These are phyloP conservation scores for Phytophthora foliorum DNA, from an alignment of 352 stramenopile species.

Conservation along the genomic window DNA sequence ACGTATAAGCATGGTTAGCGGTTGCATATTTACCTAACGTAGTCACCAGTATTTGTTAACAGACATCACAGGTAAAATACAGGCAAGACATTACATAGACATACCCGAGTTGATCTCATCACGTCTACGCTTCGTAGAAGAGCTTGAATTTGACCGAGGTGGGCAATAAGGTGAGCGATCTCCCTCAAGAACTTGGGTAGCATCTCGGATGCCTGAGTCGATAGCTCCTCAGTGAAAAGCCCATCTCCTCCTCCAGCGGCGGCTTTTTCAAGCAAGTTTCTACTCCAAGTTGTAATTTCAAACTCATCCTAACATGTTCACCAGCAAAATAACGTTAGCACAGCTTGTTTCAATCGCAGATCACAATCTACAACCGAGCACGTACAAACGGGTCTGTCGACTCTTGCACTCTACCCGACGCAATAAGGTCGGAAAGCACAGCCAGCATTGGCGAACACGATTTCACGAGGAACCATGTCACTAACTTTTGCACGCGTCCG, in stretches of 20 bases:
- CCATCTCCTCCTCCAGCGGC: slow-evolving; percentile 38
- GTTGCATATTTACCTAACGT: slow-evolving; percentile 27
- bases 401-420: slow-evolving; percentile 52
- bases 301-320: slow-evolving; percentile 53
- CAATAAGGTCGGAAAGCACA: slow-evolving; percentile 60
- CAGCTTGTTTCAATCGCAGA: slow-evolving; percentile 9
- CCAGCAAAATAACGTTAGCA: slow-evolving; percentile 12
- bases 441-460: slow-evolving; percentile 61
- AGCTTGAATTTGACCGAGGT: slow-evolving; percentile 51
- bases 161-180: slow-evolving; percentile 33
- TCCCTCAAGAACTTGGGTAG: slow-evolving; percentile 45
- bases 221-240: slow-evolving; percentile 36
- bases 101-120: slow-evolving; percentile 37
- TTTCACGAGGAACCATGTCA: slow-evolving; percentile 69
- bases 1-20: slow-evolving; percentile 23
- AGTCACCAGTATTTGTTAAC: slow-evolving; percentile 10
- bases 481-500: slow-evolving; percentile 40
- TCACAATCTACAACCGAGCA: slow-evolving; percentile 2
- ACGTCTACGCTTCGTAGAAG: slow-evolving; percentile 47
- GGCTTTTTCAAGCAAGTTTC: slow-evolving; percentile 39
- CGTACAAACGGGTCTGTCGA: slow-evolving; percentile 67
- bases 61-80: background rate
- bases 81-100: slow-evolving; percentile 1
- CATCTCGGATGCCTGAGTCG: slow-evolving; percentile 35
- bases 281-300: slow-evolving; percentile 52